Base-by-base conservation (phyloP, 2,329 filamentous ascomycete genomes). In the Neonectria faginata region DNA sequence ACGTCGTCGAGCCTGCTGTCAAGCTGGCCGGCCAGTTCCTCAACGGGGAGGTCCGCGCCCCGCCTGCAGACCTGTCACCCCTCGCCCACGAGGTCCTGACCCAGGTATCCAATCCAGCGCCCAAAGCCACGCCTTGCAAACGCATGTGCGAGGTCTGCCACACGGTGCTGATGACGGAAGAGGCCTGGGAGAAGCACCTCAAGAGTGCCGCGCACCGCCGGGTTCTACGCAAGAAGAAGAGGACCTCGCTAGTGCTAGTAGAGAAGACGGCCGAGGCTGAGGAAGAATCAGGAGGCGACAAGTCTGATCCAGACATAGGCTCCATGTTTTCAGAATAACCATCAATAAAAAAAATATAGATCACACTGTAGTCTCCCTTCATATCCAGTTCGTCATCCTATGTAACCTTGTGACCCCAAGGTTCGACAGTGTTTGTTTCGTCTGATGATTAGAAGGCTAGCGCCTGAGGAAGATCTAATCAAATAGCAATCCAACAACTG, bases 131-230 rank as follows among this genome's bases (percentile, higher is more conserved):
- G 3, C 84, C 85, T 0, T 78, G 77, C 33, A 88, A 89, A 66
- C 86, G 85, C 69, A 86, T 84, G 18, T 99, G 96, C 73, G 89
- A 93, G 3, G 69, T 89, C 1, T 99, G 96, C 74, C 81, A 93
- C 70, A 86, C 86, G 62, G 87, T 88, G 22, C 78, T 85, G 5
- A 75, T 89, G 57, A 88, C 85, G 3, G 86, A 89, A 67, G 81
- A 85, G 64, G 78, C 78, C 2, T 83, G 80, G 80, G 65, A 75
- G 42, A 75, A 78, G 61, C 81, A 83, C 57, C 62, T 81, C 10
- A 79, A 77, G 64, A 78, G 79, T 47, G 65, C 73, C 10, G 70
- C 75, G 16, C 81, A 83, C 57, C 75, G 75, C 5, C 69, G 77
- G 16, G 71, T 74, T 6, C 47, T 76, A 31, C 77, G 76, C 41